Evolutionary conservation across 148 eudicot species (phyloP).

Genomic region (Rhododendron simsii): DNA sequence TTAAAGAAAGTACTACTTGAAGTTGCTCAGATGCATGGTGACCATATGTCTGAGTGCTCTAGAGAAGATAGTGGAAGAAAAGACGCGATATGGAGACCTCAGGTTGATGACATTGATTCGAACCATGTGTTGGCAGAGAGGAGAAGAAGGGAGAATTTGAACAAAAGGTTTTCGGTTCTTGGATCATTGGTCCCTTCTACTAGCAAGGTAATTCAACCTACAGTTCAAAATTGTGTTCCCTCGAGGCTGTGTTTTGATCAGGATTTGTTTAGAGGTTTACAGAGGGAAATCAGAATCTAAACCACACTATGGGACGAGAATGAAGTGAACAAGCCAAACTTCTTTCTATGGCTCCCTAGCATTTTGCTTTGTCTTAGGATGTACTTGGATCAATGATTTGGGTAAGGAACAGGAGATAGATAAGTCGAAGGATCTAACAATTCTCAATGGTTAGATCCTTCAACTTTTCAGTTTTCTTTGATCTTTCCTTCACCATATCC

Average conservation of each 20-base stretch:
- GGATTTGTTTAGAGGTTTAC: background rate
- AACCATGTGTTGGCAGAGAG: slow-evolving; percentile 53
- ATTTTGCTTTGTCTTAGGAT: background rate
- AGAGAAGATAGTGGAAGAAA: slow-evolving; percentile 22
- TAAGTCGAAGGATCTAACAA: background rate
- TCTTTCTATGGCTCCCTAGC: background rate
- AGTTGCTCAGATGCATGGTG: slow-evolving; percentile 51
- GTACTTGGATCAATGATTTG: background rate
- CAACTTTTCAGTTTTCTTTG: background rate
- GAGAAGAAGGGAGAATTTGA: slow-evolving; percentile 49
- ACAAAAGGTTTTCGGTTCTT: slow-evolving; percentile 50
- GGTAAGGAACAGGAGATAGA: background rate
- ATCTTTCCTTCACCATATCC: background rate
- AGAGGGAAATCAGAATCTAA: background rate
- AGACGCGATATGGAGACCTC: slow-evolving; percentile 18
- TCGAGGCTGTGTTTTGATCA: background rate
- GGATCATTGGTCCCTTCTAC: slow-evolving; percentile 57
- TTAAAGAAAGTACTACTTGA: slow-evolving; percentile 61
- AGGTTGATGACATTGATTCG: slow-evolving; percentile 27
- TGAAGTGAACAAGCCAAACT: background rate
- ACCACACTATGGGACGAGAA: background rate
- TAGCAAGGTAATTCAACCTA: slow-evolving; percentile 45
- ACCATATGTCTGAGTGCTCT: slow-evolving; percentile 10
- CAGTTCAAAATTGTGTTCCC: background rate
- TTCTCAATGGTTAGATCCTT: background rate